Evolutionary conservation across 1,284 basidiomycete species (phyloP), one percentile per base, ranked within the genome.

Genomic region (Rhodotorula sp.): DNA sequence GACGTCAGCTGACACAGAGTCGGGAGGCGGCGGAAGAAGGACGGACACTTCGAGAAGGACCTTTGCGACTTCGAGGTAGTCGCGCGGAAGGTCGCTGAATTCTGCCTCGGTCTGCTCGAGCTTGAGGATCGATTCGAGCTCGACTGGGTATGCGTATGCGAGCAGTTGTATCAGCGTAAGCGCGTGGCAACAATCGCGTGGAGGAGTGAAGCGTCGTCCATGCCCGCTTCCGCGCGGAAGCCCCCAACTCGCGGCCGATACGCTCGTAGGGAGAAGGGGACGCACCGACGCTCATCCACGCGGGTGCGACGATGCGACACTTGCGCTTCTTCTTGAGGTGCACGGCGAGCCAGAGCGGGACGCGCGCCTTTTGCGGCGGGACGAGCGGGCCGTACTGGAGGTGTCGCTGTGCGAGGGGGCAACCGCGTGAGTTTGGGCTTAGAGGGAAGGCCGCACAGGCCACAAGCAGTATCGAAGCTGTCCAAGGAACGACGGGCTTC

Each of bases 281-380:
- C 89, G 70, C 72, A 93, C 95, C 93, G 61, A 91, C 86, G 67
- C 85, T 87, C 45, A 99, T 84, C 96, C 96, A 99, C 42, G 87
- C 85, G 3, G 96, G 96, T 0, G 92, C 86, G 9, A 97, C 86
- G 57, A 99, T 91, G 75, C 92, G 87, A 74, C 96, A 98, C 81
- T 96, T 96, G 78, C 91, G 90, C 84, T 97, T 97, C 76, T 90
- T 82, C 82, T 98, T 98, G 66, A 99, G 84, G 77, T 96, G 93
- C 10, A 92, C 84, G 0, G 94, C 96, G 82, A 99, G 90, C 97
- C 96, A 99, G 9, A 98, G 85, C 0, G 97, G 97, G 16, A 98
- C 88, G 71, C 86, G 85, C 34, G 89, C 85, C 80, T 91, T 90
- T 57, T 87, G 86, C 17, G 96, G 94, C 10, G 97, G 96, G 19